Base-by-base conservation (phyloP, 768 basidiomycete genomes). In the Hygrocybe punicea region DNA sequence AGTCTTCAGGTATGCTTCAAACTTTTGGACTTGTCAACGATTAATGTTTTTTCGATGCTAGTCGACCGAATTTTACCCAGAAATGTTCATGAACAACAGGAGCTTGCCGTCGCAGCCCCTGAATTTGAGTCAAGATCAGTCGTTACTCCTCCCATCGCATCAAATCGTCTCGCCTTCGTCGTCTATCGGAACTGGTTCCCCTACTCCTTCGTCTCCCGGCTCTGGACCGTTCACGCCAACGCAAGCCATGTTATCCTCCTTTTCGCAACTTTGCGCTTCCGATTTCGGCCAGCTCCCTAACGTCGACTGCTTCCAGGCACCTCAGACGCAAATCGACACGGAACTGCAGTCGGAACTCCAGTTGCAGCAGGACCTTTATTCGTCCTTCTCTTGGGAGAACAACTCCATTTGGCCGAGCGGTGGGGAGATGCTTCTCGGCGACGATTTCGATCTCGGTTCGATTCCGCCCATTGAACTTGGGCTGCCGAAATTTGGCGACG, bases 401-500 rank as follows among this genome's bases (percentile, higher is more conserved):
- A 59, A 58, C 42, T 58, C 65, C 1, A 58, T 72, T 6, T 78
- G 76, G 78, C 62, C 62, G 24, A 63, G 58, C 52, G 21, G 60
- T 61, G 68, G 51, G 6, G 57, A 52, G 21, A 50, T 58, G 35
- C 71, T 87, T 45, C 72, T 72, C 37, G 78, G 76, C 55, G 84
- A 85, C 67, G 86, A 88, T 70, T 89, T 87, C 66, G 86, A 87
- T 64, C 69, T 89, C 60, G 71, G 64, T 61, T 72, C 83, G 21
- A 89, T 89, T 60, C 86, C 85, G 2, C 81, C 85, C 0, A 78
- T 87, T 67, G 80, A 86, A 59, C 73, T 87, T 53, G 82, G 82
- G 14, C 65, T 81, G 58, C 74, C 80, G 48, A 82, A 81, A 62
- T 74, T 69, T 55, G 61, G 63, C 37, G 73, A 74, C 17, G 67